These are phyloP conservation scores for Tetracladium maxilliforme DNA, from an alignment of 2,329 filamentous ascomycete genomes.

Conservation along the genomic window DNA sequence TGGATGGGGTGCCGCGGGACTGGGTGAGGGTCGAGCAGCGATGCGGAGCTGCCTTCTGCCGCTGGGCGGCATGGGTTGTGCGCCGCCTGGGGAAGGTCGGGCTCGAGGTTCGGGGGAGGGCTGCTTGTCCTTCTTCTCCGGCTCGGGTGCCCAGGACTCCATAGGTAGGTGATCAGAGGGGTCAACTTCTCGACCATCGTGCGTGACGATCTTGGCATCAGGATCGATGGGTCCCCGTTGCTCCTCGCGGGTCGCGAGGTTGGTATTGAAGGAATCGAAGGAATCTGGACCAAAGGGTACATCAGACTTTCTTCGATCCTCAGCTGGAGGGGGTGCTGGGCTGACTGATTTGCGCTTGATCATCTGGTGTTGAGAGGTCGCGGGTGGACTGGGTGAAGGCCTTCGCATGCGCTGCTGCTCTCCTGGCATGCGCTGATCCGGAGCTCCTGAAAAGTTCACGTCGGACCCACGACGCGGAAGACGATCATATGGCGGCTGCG, in stretches of 20 bases:
- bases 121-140: slow-evolving; percentile 39
- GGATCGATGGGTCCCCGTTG: slow-evolving; percentile 23
- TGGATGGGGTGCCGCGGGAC: slow-evolving; percentile 15
- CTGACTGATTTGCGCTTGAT: slow-evolving; percentile 71
- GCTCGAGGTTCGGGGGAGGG: slow-evolving; percentile 18
- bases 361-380: too few relatives aligned
- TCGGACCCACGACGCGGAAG: too few relatives aligned
- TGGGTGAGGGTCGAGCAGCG: slow-evolving; percentile 26
- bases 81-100: slow-evolving; percentile 33
- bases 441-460: too few relatives aligned
- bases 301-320: slow-evolving; percentile 36
- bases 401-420: too few relatives aligned
- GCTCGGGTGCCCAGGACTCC: slow-evolving; percentile 65
- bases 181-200: slow-evolving; percentile 64
- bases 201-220: slow-evolving; percentile 57
- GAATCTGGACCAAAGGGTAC: slow-evolving; percentile 64
- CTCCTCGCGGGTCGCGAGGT: slow-evolving; percentile 9
- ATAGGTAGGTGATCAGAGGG: slow-evolving; percentile 69
- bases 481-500: too few relatives aligned
- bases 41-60: slow-evolving; percentile 37
- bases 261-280: slow-evolving; percentile 59
- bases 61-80: slow-evolving; percentile 33
- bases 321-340: slow-evolving; percentile 40
- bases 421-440: too few relatives aligned
- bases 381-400: too few relatives aligned